Conservation (phyloP, 2,329 filamentous ascomycete species). For the Microcyclosporella mali region DNA sequence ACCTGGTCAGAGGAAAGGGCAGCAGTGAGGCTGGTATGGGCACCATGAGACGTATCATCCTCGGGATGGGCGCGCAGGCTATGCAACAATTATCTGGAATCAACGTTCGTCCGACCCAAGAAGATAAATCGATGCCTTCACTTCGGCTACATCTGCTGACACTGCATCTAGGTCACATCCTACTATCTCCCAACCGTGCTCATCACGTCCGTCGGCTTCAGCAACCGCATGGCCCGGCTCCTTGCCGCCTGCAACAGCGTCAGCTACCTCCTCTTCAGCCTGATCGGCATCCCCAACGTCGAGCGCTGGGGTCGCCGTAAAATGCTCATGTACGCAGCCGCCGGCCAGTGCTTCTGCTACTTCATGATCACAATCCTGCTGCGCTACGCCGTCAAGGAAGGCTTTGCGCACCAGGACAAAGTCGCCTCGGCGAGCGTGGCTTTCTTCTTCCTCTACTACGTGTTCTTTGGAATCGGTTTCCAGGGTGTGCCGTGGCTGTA, state of each 20-base stretch:
- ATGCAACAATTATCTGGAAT: constrained; percentile 45
- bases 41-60: constrained; percentile 46
- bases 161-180: constrained; percentile 36
- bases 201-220: constrained; percentile 51
- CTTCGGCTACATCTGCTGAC: too few species aligned
- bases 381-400: constrained; percentile 31
- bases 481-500: constrained; percentile 39
- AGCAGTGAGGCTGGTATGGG: constrained; percentile 41
- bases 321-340: constrained; percentile 53
- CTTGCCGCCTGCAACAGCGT: constrained; percentile 51
- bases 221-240: constrained; percentile 47
- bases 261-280: constrained; percentile 44
- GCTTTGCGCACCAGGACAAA: constrained; percentile 21
- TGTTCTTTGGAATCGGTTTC: constrained; percentile 43
- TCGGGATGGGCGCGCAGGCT: constrained; percentile 50
- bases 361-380: constrained; percentile 48
- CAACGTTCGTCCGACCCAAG: constrained; percentile 2
- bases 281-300: constrained; percentile 43
- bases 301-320: constrained; percentile 52
- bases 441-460: constrained; percentile 51
- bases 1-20: constrained; percentile 46
- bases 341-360: constrained; percentile 49
- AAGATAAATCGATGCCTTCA: too few species aligned
- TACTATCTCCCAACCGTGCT: constrained; percentile 56
- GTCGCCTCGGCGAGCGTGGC: constrained; percentile 39